These are phyloP conservation scores for Xylaria flabelliformis DNA, from an alignment of 495 filamentous ascomycete genomes.

Conservation along the genomic window DNA sequence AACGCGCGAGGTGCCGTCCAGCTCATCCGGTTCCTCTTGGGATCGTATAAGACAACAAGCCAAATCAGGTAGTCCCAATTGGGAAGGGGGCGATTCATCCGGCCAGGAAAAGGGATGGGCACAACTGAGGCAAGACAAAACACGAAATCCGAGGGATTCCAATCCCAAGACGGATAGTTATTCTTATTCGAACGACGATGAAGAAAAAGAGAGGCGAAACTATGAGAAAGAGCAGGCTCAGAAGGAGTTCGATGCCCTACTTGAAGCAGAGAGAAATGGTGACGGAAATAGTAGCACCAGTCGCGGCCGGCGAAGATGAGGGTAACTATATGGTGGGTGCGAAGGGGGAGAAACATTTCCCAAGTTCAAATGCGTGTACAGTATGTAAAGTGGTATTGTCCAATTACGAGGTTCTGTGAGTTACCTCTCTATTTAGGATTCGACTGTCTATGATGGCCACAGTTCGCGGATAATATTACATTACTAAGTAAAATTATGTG, in stretches of 20 bases:
- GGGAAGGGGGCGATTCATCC: slow-evolving; percentile 38
- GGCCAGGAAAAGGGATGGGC: slow-evolving; percentile 37
- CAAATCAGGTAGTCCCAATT: slow-evolving; percentile 32
- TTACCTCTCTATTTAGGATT: not conserved
- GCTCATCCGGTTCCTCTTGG: slow-evolving; percentile 44
- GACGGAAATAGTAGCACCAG: not conserved
- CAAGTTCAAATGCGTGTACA: not conserved
- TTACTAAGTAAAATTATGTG: slow-evolving; percentile 3
- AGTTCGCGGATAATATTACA: not conserved
- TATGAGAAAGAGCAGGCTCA: slow-evolving; percentile 52
- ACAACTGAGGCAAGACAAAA: slow-evolving; percentile 36
- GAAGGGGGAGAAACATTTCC: not conserved
- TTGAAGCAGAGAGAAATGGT: slow-evolving; percentile 40
- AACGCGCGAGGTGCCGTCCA: slow-evolving; percentile 15
- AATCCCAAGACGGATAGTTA: slow-evolving; percentile 40
- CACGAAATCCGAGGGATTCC: slow-evolving; percentile 23
- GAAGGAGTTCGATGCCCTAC: slow-evolving; percentile 53
- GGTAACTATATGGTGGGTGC: not conserved
- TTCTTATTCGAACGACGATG: slow-evolving; percentile 42
- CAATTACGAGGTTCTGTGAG: slow-evolving; percentile 10
- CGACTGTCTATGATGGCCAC: not conserved
- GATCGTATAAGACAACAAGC: slow-evolving; percentile 46
- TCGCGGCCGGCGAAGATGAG: slow-evolving; percentile 15
- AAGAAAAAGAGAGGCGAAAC: slow-evolving; percentile 40
- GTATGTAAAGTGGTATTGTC: not conserved